Conservation (phyloP, 495 filamentous ascomycete genomes). For the Talaromyces thailandensis region DNA sequence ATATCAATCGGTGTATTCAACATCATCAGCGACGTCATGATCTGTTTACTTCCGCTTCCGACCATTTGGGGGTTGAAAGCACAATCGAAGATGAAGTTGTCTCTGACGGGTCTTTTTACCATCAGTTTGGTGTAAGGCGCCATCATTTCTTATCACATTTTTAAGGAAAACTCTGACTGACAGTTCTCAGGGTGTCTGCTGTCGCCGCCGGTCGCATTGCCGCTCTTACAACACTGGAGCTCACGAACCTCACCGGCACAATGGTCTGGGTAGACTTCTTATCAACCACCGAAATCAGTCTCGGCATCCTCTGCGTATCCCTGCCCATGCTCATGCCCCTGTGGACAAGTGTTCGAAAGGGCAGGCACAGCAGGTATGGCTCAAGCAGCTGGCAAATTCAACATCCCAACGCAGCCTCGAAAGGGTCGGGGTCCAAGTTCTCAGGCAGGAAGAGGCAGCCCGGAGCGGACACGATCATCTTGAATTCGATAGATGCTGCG, state of each 20-base stretch:
- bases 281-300: slow-evolving; percentile 15
- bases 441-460: neutral
- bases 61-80: slow-evolving; percentile 29
- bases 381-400: neutral
- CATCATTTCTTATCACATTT: neutral
- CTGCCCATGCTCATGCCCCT: slow-evolving; percentile 19
- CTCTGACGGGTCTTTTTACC: slow-evolving; percentile 1
- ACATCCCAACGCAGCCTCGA: neutral
- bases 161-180: neutral
- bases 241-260: slow-evolving; percentile 13
- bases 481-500: neutral
- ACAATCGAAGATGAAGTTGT: slow-evolving; percentile 13
- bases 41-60: slow-evolving; percentile 31
- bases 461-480: neutral
- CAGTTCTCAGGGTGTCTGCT: neutral
- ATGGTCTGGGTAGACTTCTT: slow-evolving; percentile 22
- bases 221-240: slow-evolving; percentile 12
- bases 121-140: neutral
- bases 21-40: slow-evolving; percentile 32
- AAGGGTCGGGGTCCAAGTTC: neutral
- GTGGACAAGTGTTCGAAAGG: slow-evolving; percentile 4
- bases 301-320: slow-evolving; percentile 14
- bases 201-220: neutral
- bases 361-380: neutral
- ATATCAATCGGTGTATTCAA: slow-evolving; percentile 21